Conservation (phyloP, 2,329 filamentous ascomycete genomes). For the Chaetomium strumarium region DNA sequence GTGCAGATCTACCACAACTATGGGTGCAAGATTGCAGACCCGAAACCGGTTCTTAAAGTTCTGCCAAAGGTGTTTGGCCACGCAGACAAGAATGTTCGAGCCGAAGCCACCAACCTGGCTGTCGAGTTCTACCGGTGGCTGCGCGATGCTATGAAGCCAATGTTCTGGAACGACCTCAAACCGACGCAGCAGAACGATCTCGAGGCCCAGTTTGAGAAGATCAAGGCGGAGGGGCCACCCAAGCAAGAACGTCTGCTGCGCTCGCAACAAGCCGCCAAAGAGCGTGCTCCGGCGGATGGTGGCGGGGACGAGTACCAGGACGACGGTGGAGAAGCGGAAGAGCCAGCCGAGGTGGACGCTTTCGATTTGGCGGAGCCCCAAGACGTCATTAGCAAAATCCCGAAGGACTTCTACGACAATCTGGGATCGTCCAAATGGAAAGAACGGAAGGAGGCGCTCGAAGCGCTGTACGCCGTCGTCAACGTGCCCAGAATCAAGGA, state of each 20-base stretch:
- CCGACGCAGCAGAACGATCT: constrained; percentile 91
- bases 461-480: constrained; percentile 67
- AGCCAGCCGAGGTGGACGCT: constrained; percentile 67
- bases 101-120: constrained; percentile 83
- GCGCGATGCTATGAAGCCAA: constrained; percentile 93
- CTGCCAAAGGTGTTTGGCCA: constrained; percentile 92
- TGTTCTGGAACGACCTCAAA: constrained; percentile 95
- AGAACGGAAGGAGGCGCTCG: constrained; percentile 89
- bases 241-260: constrained; percentile 87
- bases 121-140: constrained; percentile 97
- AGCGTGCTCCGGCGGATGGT: constrained; percentile 57
- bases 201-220: constrained; percentile 87
- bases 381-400: constrained; percentile 76
- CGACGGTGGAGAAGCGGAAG: constrained; percentile 52
- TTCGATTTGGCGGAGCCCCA: constrained; percentile 82
- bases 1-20: constrained; percentile 87
- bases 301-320: constrained; percentile 55
- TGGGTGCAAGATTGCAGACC: constrained; percentile 89
- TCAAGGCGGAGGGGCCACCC: constrained; percentile 78
- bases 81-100: constrained; percentile 95
- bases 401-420: constrained; percentile 74
- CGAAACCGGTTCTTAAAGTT: constrained; percentile 83
- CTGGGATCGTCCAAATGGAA: constrained; percentile 96
- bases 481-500: constrained; percentile 92
- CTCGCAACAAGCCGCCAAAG: constrained; percentile 80